Evolutionary conservation across 2,329 filamentous ascomycete genomes (phyloP).

Genomic region (Byssothecium circinans): DNA sequence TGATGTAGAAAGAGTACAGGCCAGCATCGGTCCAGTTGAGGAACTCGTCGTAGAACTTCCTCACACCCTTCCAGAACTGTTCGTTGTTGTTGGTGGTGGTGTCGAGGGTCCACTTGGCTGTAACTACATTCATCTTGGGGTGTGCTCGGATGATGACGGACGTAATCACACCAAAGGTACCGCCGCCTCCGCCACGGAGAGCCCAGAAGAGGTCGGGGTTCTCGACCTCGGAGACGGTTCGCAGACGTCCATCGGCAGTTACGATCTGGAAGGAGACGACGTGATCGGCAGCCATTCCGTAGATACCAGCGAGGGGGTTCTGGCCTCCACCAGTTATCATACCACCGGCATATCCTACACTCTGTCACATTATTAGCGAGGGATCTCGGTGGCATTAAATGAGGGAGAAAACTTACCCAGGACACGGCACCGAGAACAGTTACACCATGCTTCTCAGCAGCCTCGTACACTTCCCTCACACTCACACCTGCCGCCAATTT

Average conservation of each 20-base stretch:
- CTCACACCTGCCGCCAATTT: constrained; percentile 31
- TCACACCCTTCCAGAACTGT: constrained; percentile 13
- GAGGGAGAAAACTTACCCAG: constrained; percentile 6
- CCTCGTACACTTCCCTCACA: constrained; percentile 22
- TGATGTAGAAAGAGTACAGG: constrained; percentile 20
- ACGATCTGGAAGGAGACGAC: constrained; percentile 24
- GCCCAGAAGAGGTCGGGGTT: constrained; percentile 29
- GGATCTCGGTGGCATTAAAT: background rate
- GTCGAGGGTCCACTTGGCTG: constrained; percentile 25
- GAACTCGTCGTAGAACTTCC: constrained; percentile 16
- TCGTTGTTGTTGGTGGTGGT: constrained; percentile 21
- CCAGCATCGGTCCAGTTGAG: constrained; percentile 18
- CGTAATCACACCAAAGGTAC: constrained; percentile 20
- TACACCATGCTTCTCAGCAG: constrained; percentile 11
- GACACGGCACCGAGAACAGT: constrained; percentile 15
- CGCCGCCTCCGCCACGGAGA: constrained; percentile 23
- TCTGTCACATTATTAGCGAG: constrained; percentile 42
- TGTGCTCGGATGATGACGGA: constrained; percentile 21
- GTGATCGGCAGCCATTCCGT: constrained; percentile 34
- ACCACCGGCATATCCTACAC: constrained; percentile 50
- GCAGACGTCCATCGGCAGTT: constrained; percentile 17
- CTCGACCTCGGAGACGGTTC: constrained; percentile 14
- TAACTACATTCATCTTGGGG: constrained; percentile 24
- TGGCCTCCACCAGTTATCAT: constrained; percentile 54
- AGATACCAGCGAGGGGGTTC: constrained; percentile 52